phyloP scores from a whole-genome alignment of 2,329 filamentous ascomycete species.

The Nannizziopsis barbatae region DNA sequence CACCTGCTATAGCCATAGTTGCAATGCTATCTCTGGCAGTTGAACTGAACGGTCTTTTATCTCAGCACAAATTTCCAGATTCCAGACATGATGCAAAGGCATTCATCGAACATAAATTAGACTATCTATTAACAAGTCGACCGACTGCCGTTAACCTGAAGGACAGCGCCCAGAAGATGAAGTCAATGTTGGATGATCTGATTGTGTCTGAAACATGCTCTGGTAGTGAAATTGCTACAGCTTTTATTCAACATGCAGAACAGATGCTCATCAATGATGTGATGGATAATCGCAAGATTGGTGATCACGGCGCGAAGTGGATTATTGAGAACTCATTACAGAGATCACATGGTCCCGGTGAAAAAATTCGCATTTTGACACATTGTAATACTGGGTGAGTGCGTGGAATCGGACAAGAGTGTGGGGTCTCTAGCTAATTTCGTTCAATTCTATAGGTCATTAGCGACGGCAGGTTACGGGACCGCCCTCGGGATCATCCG shows the following conservation, averaged over 20 bases:
- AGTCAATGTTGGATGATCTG: conserved; percentile 46
- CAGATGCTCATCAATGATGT: conserved; percentile 79
- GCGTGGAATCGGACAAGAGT: not conserved
- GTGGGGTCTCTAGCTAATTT: not conserved
- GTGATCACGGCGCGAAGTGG: conserved; percentile 72
- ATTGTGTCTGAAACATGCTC: conserved; percentile 25
- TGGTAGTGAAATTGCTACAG: conserved; percentile 46
- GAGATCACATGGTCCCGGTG: conserved; percentile 37
- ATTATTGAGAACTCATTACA: conserved; percentile 49
- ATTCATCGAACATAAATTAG: conserved; percentile 64
- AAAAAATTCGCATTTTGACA: conserved; percentile 68
- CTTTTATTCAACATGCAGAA: conserved; percentile 72
- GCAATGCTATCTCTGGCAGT: conserved; percentile 79
- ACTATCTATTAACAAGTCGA: conserved; percentile 77
- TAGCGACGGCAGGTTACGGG: conserved; percentile 95
- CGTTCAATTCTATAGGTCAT: conserved; percentile 45
- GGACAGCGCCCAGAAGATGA: conserved; percentile 77
- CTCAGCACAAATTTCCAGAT: conserved; percentile 33
- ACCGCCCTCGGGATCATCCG: conserved; percentile 92
- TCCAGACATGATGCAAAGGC: conserved; percentile 51
- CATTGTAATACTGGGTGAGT: conserved; percentile 90
- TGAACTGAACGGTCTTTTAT: conserved; percentile 50
- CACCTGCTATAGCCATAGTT: conserved; percentile 96
- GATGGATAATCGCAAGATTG: conserved; percentile 76
- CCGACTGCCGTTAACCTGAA: conserved; percentile 91